These are phyloP conservation scores for Cryptococcus neoformans DNA, from an alignment of 1,284 basidiomycete genomes.

Conservation along the genomic window DNA sequence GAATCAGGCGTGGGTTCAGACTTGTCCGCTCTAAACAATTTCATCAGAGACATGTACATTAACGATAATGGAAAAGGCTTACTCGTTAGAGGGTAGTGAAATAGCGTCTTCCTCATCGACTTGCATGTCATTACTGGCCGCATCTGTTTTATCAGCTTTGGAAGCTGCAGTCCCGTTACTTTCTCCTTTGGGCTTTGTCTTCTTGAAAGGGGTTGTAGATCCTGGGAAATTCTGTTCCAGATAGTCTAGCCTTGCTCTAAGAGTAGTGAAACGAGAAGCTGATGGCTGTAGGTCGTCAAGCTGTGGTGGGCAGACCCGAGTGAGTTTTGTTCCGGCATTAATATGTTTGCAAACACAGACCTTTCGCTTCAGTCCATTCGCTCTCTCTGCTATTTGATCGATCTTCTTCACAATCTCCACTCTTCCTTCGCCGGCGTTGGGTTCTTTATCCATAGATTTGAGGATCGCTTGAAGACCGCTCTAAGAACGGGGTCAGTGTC, in stretches of 20 bases:
- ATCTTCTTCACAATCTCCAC: constrained; percentile 26
- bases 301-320: constrained; percentile 8
- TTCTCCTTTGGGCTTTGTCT: neutral
- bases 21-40: neutral
- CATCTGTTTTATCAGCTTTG: constrained; percentile 1
- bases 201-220: neutral
- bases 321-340: neutral
- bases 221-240: constrained; percentile 7
- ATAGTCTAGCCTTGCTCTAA: constrained; percentile 24
- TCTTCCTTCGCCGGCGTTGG: constrained; percentile 13
- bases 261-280: constrained; percentile 15
- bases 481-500: constrained; percentile 3
- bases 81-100: neutral
- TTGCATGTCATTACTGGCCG: constrained; percentile 4
- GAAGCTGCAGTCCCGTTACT: neutral
- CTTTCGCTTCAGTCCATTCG: constrained; percentile 49
- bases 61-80: neutral
- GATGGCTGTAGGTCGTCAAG: constrained; percentile 44
- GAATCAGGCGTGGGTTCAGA: neutral
- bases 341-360: constrained; percentile 17
- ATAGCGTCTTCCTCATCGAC: neutral
- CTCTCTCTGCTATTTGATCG: constrained; percentile 34
- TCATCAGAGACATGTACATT: neutral
- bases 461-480: constrained; percentile 18
- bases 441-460: constrained; percentile 17